Percentiles rank a stretch among this genome's conserved stretches.
phyloP scores from a whole-genome alignment of 106 monocot genomes.

The Dendrobium catenatum region DNA sequence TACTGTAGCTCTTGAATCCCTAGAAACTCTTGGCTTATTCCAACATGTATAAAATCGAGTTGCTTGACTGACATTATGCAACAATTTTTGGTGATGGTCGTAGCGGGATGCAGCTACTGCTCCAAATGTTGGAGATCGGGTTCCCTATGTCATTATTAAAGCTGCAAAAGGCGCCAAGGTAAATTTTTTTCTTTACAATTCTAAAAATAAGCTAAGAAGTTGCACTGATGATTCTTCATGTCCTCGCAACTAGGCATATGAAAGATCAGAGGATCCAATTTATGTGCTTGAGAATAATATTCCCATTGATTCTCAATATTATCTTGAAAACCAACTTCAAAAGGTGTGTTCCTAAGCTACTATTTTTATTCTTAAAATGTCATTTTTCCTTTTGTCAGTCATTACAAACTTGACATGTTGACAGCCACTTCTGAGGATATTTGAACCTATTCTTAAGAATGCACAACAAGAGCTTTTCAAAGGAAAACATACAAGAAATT shows the following conservation, averaged over 20 bases:
- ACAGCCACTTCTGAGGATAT: slow-evolving; percentile 95
- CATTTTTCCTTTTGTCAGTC: not conserved
- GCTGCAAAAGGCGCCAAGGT: slow-evolving; percentile 99
- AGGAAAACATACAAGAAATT: slow-evolving; percentile 93
- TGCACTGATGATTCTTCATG: slow-evolving; percentile 8
- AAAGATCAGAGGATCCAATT: slow-evolving; percentile 97
- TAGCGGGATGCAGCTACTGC: slow-evolving; percentile 96
- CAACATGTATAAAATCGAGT: not conserved
- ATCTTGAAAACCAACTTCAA: slow-evolving; percentile 98
- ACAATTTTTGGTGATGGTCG: slow-evolving; percentile 6
- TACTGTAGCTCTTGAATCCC: not conserved
- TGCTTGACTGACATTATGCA: not conserved
- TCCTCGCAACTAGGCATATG: slow-evolving; percentile 68
- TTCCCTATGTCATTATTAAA: slow-evolving; percentile 98
- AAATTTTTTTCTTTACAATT: slow-evolving; percentile 14
- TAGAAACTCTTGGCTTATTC: not conserved
- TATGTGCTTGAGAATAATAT: slow-evolving; percentile 97
- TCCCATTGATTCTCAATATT: slow-evolving; percentile 95
- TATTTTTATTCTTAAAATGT: not conserved
- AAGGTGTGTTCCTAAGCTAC: slow-evolving; percentile 42
- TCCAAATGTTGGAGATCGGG: slow-evolving; percentile 98
- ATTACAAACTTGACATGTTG: not conserved
- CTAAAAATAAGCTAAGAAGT: not conserved
- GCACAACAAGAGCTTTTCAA: slow-evolving; percentile 91
- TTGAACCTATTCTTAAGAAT: slow-evolving; percentile 98